A percentile compares a stretch with the other conserved stretches of the same genome.
Conservation (phyloP, 306 rosid species). For the Sicyos edulis region DNA sequence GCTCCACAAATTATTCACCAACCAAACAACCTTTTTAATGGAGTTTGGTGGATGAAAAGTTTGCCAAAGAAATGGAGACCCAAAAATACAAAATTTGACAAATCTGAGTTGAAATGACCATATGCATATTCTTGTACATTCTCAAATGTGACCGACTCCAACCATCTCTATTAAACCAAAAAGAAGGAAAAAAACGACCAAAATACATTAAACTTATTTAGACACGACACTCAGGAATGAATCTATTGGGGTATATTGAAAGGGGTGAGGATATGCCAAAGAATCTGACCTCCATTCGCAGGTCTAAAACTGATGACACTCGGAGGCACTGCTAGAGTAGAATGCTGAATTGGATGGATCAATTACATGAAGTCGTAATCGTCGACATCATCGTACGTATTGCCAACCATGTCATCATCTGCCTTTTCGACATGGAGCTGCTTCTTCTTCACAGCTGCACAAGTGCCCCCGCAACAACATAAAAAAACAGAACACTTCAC, state of each 20-base stretch:
- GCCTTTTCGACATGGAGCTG: slow-evolving; percentile 79
- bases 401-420: slow-evolving; percentile 63
- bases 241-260: slow-evolving; percentile 6
- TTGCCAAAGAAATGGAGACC: background rate
- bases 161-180: slow-evolving; percentile 16
- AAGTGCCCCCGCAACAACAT: background rate
- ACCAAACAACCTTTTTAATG: background rate
- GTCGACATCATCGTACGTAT: slow-evolving; percentile 54
- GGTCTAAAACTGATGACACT: background rate
- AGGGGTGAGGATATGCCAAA: background rate
- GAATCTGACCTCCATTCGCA: slow-evolving; percentile 16
- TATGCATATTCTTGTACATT: too few species aligned
- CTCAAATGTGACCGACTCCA: slow-evolving; percentile 1
- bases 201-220: slow-evolving; percentile 14
- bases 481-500: background rate
- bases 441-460: slow-evolving; percentile 73
- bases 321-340: background rate
- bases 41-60: background rate
- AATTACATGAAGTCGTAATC: slow-evolving; percentile 86
- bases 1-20: background rate
- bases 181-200: background rate
- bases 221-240: background rate
- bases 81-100: slow-evolving; percentile 16
- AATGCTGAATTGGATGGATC: slow-evolving; percentile 1
- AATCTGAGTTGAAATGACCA: slow-evolving; percentile 8